phyloP scores from a whole-genome alignment of 1,139 yeast genomes.

The Geotrichum bryndzae region DNA sequence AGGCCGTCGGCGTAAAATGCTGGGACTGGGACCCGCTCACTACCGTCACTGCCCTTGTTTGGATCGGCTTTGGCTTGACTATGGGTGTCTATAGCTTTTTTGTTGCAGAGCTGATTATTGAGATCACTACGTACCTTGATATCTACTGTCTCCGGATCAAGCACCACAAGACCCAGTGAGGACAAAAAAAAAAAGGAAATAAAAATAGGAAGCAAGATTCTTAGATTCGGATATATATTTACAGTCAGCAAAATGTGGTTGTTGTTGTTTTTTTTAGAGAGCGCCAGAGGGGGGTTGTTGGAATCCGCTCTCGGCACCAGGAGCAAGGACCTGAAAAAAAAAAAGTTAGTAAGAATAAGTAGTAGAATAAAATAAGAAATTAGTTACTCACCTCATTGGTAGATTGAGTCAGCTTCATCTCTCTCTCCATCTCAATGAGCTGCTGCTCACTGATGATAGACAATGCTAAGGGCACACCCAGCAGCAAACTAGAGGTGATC shows the following conservation, averaged over 20 bases:
- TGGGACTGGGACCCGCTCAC: constrained; percentile 28
- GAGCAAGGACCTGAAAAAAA: constrained; percentile 49
- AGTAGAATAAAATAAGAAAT: background rate
- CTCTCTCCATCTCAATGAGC: constrained; percentile 89
- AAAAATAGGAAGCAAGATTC: background rate
- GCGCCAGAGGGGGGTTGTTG: constrained; percentile 32
- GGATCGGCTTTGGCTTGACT: constrained; percentile 71
- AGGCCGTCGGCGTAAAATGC: constrained; percentile 32
- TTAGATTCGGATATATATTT: background rate
- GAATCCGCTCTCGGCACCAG: constrained; percentile 59
- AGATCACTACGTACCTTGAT: constrained; percentile 76
- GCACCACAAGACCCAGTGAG: constrained; percentile 48
- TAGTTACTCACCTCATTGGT: constrained; percentile 52
- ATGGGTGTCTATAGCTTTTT: constrained; percentile 75
- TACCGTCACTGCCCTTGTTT: constrained; percentile 36
- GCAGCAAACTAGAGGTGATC: constrained; percentile 74
- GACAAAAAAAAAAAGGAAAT: background rate
- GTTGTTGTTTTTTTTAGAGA: background rate
- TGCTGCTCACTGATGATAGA: constrained; percentile 90
- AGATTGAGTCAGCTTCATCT: constrained; percentile 78
- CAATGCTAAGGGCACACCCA: constrained; percentile 89
- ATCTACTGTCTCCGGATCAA: constrained; percentile 81
- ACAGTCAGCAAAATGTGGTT: background rate
- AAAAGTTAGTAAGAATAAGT: background rate
- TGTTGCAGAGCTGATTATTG: constrained; percentile 73